Conservation (phyloP, 768 basidiomycete genomes). For the Suillus variegatus region DNA sequence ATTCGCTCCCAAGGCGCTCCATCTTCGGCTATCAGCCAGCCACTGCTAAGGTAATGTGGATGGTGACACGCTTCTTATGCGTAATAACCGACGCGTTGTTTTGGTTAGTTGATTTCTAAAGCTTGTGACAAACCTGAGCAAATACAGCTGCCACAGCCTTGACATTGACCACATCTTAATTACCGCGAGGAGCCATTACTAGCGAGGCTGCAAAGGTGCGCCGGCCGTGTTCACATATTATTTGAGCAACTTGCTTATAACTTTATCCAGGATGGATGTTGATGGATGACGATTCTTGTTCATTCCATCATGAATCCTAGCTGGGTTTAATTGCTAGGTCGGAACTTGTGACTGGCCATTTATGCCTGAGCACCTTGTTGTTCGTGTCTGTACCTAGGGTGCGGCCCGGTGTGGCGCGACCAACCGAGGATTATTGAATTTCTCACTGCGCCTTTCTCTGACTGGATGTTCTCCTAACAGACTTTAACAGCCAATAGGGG, state of each 20-base stretch:
- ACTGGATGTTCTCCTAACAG: not conserved
- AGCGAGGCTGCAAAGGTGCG: not conserved
- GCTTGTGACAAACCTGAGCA: constrained; percentile 23
- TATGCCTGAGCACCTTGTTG: not conserved
- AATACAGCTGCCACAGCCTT: constrained; percentile 10
- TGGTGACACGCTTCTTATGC: not conserved
- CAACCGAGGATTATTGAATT: too few relatives aligned
- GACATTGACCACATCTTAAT: not conserved
- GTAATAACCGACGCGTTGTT: constrained; percentile 27
- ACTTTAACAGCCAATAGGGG: not conserved
- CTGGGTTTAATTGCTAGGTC: not conserved
- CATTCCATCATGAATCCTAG: not conserved
- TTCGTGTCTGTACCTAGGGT: not conserved
- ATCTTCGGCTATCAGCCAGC: constrained; percentile 16
- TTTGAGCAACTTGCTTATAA: not conserved
- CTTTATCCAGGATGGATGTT: not conserved
- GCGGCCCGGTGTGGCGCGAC: not conserved
- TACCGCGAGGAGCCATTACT: not conserved
- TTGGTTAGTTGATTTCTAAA: constrained; percentile 27
- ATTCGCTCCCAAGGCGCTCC: constrained; percentile 18
- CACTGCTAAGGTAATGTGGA: constrained; percentile 7
- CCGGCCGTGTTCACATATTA: not conserved
- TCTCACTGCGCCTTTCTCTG: not conserved
- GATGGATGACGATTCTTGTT: not conserved
- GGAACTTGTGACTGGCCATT: not conserved